Percentiles rank a stretch among this genome's conserved stretches.
phyloP scores from a whole-genome alignment of 495 filamentous ascomycete species.

The Trichocladium uniseriatum region DNA sequence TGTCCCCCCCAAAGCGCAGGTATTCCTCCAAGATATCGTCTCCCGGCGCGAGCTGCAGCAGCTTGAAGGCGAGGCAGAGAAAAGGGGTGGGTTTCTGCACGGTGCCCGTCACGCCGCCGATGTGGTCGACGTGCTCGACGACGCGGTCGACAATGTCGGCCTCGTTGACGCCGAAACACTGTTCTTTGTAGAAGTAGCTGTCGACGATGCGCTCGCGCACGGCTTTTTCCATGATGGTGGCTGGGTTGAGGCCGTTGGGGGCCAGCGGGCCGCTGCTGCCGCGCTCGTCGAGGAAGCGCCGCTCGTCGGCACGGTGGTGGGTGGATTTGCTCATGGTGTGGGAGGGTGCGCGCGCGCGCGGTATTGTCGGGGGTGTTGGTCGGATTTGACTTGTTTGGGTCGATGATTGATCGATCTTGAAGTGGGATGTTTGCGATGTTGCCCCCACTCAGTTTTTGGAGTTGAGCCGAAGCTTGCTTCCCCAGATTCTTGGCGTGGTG shows the following conservation, averaged over 20 bases:
- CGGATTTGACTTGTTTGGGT: background rate
- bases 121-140: conserved; percentile 62
- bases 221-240: conserved; percentile 82
- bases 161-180: conserved; percentile 92
- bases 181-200: conserved; percentile 96
- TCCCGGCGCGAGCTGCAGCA: conserved; percentile 76
- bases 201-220: conserved; percentile 91
- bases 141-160: conserved; percentile 85
- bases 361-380: background rate
- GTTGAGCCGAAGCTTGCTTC: background rate
- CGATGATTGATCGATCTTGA: background rate
- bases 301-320: conserved; percentile 62
- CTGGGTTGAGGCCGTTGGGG: conserved; percentile 71
- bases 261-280: conserved; percentile 43
- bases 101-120: conserved; percentile 79
- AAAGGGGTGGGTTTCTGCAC: conserved; percentile 83
- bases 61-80: conserved; percentile 89
- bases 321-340: conserved; percentile 23
- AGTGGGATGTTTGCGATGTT: background rate
- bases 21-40: conserved; percentile 76
- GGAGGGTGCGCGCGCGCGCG: background rate
- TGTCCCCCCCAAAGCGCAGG: conserved; percentile 58
- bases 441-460: background rate
- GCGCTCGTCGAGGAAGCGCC: conserved; percentile 67
- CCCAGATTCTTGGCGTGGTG: background rate